Evolutionary conservation across 345 rosid genomes (phyloP), one percentile per base, ranked within the genome.

Genomic region (Carallia brachiata): DNA sequence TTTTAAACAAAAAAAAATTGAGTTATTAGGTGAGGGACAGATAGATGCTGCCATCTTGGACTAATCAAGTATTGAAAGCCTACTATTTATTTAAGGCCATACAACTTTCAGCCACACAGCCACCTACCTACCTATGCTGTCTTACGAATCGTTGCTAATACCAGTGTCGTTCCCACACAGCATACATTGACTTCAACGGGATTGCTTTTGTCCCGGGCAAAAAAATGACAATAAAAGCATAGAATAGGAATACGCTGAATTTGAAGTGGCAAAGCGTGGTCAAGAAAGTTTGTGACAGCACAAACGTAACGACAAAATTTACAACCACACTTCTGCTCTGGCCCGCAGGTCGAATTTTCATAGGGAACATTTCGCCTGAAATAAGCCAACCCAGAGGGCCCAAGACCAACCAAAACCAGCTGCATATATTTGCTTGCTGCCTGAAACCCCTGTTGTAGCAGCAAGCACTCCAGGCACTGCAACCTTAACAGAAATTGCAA

Each of bases 381-480:
- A 89, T 78, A 53, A 89, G 84, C 87, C 87, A 84, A 39, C 76
- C 55, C 6, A 89, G 72, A 15, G 91, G 91, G 1, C 94, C 91
- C 91, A 89, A 1, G 91, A 87, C 89, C 88, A 89, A 2, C 89
- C 94, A 56, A 86, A 89, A 9, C 94, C 94, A 10, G 89, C 84
- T 0, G 85, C 84, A 28, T 85, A 89, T 13, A 87, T 84, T 37
- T 70, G 79, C 63, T 69, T 77, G 0, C 71, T 73, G 62, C 88
- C 90, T 2, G 86, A 78, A 30, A 67, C 63, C 0, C 91, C 89
- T 1, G 84, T 73, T 23, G 80, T 74, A 1, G 47, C 40, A 0
- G 78, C 88, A 17, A 86, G 75, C 65, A 85, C 75, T 3, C 30
- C 28, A 7, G 86, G 84, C 59, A 72, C 61, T 36, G 69, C 69